phyloP scores from a whole-genome alignment of 495 filamentous ascomycete species.

The Aeminium ludgeri region DNA sequence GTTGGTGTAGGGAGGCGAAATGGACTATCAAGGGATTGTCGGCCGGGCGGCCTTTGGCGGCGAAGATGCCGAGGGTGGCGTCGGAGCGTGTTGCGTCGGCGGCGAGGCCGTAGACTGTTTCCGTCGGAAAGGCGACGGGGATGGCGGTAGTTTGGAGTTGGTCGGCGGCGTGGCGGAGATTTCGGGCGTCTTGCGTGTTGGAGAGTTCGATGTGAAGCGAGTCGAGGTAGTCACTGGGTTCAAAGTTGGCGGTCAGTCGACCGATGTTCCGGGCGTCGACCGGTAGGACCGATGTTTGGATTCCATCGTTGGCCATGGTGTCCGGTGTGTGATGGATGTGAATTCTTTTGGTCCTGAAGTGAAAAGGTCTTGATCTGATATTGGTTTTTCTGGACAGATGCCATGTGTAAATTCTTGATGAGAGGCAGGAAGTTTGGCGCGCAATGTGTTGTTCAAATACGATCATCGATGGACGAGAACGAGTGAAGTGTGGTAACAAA shows the following conservation, averaged over 20 bases:
- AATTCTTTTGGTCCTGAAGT: too few relatives aligned
- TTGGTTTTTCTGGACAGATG: too few relatives aligned
- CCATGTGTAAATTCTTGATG: too few relatives aligned
- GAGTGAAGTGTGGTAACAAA: too few relatives aligned
- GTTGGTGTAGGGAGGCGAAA: slow-evolving; percentile 63
- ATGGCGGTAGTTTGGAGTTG: slow-evolving; percentile 44
- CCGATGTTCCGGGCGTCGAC: slow-evolving; percentile 13
- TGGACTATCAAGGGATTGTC: slow-evolving; percentile 97
- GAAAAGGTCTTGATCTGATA: too few relatives aligned
- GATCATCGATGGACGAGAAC: too few relatives aligned
- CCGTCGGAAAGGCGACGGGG: slow-evolving; percentile 90
- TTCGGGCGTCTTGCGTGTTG: slow-evolving; percentile 7
- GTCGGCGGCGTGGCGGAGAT: slow-evolving; percentile 37
- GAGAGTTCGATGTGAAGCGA: slow-evolving; percentile 9
- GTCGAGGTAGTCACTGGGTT: slow-evolving; percentile 9
- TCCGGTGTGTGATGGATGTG: too few relatives aligned
- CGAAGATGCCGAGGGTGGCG: slow-evolving; percentile 84
- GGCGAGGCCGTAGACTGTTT: slow-evolving; percentile 93
- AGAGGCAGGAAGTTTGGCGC: too few relatives aligned
- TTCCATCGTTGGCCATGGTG: too few relatives aligned
- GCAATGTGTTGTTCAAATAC: too few relatives aligned
- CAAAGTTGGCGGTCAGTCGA: background rate
- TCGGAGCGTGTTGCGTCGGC: slow-evolving; percentile 74
- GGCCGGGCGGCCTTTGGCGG: slow-evolving; percentile 70
- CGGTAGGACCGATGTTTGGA: slow-evolving; percentile 10